Evolutionary conservation across 805 yeast genomes (phyloP), one percentile per base, ranked within the genome.

Genomic region (Teunomyces tritomae): DNA sequence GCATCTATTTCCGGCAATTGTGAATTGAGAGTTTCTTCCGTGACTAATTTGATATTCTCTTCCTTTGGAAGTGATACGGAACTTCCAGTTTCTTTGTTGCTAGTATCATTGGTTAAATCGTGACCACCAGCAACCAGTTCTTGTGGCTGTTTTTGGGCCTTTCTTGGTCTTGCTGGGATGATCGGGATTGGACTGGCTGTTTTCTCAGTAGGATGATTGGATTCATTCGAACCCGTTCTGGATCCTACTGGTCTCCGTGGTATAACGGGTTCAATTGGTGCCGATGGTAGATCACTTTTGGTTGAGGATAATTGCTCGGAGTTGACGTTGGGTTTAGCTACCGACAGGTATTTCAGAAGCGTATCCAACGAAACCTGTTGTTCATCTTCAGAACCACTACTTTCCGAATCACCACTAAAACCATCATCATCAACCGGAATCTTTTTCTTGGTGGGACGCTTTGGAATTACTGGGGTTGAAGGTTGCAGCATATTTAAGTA

Each of bases 191-290:
- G 40, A 13, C 40, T 37, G 11, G 29, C 9, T 3, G 29, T 37
- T 26, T 37, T 26, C 8, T 26, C 40, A 5, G 10, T 37, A 4
- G 28, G 16, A 24, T 24, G 28, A n/a, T 16, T n/a, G 16, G 40
- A 37, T 11, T 20, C 30, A 11, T 24, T 39, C 10, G 26, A 16
- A 16, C 43, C 28, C 10, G 30, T 6, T 9, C 20, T 46, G 17
- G 39, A 27, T 34, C 42, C 50, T 11, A 27, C 17, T n/a, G 57
- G 57, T 33, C 57, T 48, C 29, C 42, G 45, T 13, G 57, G 57
- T 28, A 54, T 45, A 32, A 29, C 40, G 10, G 8, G 39, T 17
- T 45, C 16, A 7, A 36, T 39, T 9, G 42, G 14, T 8, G 40
- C 13, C n/a, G n/a, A n/a, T 5, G 32, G 34, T 10, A 42, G 5